These are phyloP conservation scores for Coniferiporia weirii DNA, from an alignment of 1,284 basidiomycete genomes.

Conservation along the genomic window DNA sequence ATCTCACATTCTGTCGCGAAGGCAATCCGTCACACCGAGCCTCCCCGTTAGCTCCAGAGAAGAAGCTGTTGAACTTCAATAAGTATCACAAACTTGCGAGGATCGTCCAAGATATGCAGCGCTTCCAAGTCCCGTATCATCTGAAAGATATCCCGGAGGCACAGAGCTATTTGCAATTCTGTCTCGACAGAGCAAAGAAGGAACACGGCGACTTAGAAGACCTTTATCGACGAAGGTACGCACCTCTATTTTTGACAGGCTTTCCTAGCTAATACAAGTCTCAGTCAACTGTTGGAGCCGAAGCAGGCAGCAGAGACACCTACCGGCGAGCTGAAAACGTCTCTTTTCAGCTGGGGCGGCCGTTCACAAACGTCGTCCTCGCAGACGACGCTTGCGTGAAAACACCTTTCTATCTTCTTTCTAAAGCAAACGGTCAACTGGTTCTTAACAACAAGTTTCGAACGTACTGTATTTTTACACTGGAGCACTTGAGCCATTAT, in stretches of 20 bases:
- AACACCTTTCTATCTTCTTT: conserved; percentile 1
- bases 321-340: conserved; percentile 59
- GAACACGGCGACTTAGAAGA: conserved; percentile 75
- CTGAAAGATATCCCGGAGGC: conserved; percentile 82
- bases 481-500: neutral
- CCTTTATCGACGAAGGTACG: conserved; percentile 74
- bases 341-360: conserved; percentile 72
- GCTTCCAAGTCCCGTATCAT: conserved; percentile 85
- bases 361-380: conserved; percentile 36
- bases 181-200: conserved; percentile 65
- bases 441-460: neutral
- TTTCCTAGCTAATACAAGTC: conserved; percentile 4
- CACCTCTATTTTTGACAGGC: conserved; percentile 14
- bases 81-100: conserved; percentile 88
- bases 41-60: conserved; percentile 70
- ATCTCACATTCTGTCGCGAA: conserved; percentile 93
- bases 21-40: conserved; percentile 86
- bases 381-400: conserved; percentile 10
- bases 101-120: conserved; percentile 90
- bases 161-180: conserved; percentile 68
- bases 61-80: conserved; percentile 92
- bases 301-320: conserved; percentile 68
- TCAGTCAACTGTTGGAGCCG: conserved; percentile 73
- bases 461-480: conserved; percentile 14
- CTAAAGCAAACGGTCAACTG: neutral